Percentiles rank a stretch among this genome's conserved stretches.
These are phyloP conservation scores for Phoma sp. DNA, from an alignment of 2,329 filamentous ascomycete species.

Conservation along the genomic window DNA sequence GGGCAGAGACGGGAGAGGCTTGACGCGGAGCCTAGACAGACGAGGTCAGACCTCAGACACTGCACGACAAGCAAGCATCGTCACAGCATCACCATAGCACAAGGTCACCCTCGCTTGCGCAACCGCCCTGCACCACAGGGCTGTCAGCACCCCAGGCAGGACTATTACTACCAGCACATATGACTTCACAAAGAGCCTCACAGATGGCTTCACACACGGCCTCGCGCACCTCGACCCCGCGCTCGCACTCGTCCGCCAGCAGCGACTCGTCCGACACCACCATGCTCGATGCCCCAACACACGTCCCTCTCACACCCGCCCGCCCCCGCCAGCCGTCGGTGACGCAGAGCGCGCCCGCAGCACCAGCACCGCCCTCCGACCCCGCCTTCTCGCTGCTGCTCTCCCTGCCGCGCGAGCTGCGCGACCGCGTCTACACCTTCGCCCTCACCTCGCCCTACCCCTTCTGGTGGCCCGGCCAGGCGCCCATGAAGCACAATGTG, in stretches of 20 bases:
- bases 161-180: too few species aligned
- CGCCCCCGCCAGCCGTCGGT: slow-evolving; percentile 35
- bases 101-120: background rate
- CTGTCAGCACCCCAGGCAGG: too few species aligned
- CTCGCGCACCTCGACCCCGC: slow-evolving; percentile 38
- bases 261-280: slow-evolving; percentile 42
- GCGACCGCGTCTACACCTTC: slow-evolving; percentile 45
- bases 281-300: slow-evolving; percentile 44
- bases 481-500: slow-evolving; percentile 30
- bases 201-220: too few species aligned
- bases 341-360: slow-evolving; percentile 19
- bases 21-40: too few species aligned
- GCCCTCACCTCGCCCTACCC: slow-evolving; percentile 41
- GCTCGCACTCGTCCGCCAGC: slow-evolving; percentile 39
- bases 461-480: slow-evolving; percentile 43
- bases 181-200: background rate
- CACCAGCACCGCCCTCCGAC: slow-evolving; percentile 19
- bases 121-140: too few species aligned
- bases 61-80: too few species aligned
- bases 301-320: slow-evolving; percentile 32
- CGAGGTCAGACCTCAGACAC: too few species aligned
- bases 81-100: too few species aligned
- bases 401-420: slow-evolving; percentile 47
- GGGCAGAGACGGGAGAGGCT: too few species aligned
- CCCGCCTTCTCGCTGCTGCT: slow-evolving; percentile 44